Evolutionary conservation across 495 filamentous ascomycete genomes (phyloP).

Genomic region (Stereocaulon alpinum): DNA sequence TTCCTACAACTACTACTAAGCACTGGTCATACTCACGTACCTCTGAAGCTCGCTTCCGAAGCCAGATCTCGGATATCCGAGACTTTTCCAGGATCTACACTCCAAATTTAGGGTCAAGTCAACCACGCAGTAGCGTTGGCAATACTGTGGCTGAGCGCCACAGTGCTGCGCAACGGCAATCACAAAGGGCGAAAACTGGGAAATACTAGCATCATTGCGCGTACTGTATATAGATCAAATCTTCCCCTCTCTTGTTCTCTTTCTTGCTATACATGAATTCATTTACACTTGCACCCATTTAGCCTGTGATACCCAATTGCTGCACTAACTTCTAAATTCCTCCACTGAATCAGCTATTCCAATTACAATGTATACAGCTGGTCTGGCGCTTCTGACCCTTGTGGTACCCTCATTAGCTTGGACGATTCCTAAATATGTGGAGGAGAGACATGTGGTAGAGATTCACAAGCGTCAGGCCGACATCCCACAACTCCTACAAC

Average conservation of each 20-base stretch:
- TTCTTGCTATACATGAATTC: conserved; percentile 1
- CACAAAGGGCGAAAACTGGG: conserved; percentile 10
- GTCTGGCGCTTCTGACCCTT: conserved; percentile 2
- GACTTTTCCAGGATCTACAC: not conserved
- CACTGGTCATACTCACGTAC: not conserved
- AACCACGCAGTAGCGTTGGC: not conserved
- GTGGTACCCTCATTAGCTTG: not conserved
- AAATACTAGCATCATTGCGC: conserved; percentile 2
- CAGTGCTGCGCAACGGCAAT: conserved; percentile 3
- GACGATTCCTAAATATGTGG: conserved; percentile 6
- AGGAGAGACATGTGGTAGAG: conserved; percentile 13
- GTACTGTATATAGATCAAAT: not conserved
- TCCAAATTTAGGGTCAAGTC: not conserved
- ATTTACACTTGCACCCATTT: not conserved
- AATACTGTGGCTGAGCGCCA: conserved; percentile 10
- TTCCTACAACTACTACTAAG: not conserved
- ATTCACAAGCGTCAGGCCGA: conserved; percentile 20
- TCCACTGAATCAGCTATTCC: not conserved
- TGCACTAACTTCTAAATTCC: not conserved
- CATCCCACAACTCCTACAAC: conserved; percentile 14
- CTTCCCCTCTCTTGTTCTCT: not conserved
- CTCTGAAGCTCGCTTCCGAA: not conserved
- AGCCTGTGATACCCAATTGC: conserved; percentile 4
- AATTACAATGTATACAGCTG: not conserved
- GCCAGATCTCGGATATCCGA: not conserved